Base-by-base conservation (phyloP, 2,329 filamentous ascomycete genomes). In the Xylariaceae sp. region DNA sequence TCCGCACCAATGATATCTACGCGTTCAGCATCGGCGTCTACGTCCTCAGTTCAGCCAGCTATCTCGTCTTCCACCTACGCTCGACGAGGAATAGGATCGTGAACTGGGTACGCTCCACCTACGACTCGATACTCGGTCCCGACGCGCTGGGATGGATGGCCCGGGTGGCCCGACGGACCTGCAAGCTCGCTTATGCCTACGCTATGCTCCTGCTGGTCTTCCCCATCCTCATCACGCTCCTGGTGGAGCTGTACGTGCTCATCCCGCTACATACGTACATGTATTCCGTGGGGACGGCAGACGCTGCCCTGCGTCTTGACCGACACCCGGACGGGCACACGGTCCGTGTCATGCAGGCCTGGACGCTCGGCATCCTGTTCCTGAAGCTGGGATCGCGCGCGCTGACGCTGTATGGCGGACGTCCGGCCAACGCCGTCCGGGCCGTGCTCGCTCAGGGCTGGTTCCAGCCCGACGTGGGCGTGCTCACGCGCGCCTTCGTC, bases 1-100 rank as follows among this genome's bases (percentile, higher is more conserved):
- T 85, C 33, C 77, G 77, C 28, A 84, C 90, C 57, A 98, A 97
- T 62, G 92, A 98, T 60, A 85, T 98, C 17, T 97, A 98, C 55
- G 90, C 92, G 9, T 95, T 96, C 60, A 94, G 88, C 36, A 80
- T 92, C 19, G 92, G 92, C 11, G 74, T 94, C 28, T 95, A 94
- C 58, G 69, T 88, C 17, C 70, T 95, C 4, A 87, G 85, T 9
- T 78, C 76, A 3, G 55, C 77, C 1, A 66, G 76, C 3, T 94
- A 89, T 59, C 63, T 74, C 29, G 50, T 73, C 18, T 66, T 79
- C 48, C 76, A 81, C 56, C 50, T 70, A 13, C 65, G 61, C 9
- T 53, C 59, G 50, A 61, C 73, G 13, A 55, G 57, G 28, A 31
- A 39, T 9, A 62, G 58, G 28, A 44, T 61, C 26, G 58, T 46